A percentile compares a stretch with the other conserved stretches of the same genome.
Conservation (phyloP, 2,329 filamentous ascomycete genomes). For the Paracoccidioides lutzii region DNA sequence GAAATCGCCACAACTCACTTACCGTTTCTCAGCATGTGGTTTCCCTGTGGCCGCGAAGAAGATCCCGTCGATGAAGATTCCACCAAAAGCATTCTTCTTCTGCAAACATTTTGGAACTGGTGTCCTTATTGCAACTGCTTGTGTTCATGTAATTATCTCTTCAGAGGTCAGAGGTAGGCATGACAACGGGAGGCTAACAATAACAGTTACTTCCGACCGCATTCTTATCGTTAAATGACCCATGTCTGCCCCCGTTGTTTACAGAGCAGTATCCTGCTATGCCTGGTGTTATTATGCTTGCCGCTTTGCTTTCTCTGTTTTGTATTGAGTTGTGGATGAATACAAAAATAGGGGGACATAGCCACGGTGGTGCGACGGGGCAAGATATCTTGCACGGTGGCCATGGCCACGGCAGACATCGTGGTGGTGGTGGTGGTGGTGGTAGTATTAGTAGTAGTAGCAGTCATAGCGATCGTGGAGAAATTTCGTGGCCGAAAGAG, state of each 20-base stretch:
- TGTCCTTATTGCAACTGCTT: slow-evolving; percentile 28
- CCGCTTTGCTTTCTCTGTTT: slow-evolving; percentile 37
- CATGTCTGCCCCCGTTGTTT: slow-evolving; percentile 47
- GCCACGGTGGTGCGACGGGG: slow-evolving; percentile 13
- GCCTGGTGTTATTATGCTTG: slow-evolving; percentile 55
- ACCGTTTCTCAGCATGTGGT: slow-evolving; percentile 7
- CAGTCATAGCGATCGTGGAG: neutral
- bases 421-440: no score
- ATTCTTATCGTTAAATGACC: slow-evolving; percentile 37
- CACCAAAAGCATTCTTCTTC: slow-evolving; percentile 33
- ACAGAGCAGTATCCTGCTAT: slow-evolving; percentile 48
- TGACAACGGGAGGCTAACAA: slow-evolving; percentile 1
- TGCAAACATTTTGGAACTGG: slow-evolving; percentile 45
- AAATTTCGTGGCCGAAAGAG: slow-evolving; percentile 8
- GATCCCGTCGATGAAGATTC: slow-evolving; percentile 10
- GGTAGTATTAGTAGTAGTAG: no score
- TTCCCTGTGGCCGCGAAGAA: slow-evolving; percentile 38
- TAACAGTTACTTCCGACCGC: slow-evolving; percentile 46
- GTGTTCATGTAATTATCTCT: slow-evolving; percentile 24
- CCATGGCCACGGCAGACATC: neutral
- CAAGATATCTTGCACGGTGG: slow-evolving; percentile 15
- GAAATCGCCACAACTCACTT: neutral
- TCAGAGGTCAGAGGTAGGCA: neutral
- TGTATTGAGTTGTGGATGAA: slow-evolving; percentile 5
- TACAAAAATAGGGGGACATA: slow-evolving; percentile 13